Conservation (phyloP, 306 rosid species). For the Citrullus amarus region DNA sequence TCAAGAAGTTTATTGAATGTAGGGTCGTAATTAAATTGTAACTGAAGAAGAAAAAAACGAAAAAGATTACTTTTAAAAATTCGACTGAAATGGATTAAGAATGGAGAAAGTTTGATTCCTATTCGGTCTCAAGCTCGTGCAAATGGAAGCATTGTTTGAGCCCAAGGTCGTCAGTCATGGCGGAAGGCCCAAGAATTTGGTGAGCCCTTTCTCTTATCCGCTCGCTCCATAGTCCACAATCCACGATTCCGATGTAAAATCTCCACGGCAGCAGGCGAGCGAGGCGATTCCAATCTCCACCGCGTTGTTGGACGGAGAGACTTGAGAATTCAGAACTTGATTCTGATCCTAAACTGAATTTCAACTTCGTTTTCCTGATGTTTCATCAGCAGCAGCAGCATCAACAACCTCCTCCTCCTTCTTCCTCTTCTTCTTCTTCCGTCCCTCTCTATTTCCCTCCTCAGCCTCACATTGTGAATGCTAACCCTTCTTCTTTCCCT, state of each 20-base stretch:
- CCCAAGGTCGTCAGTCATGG: not conserved
- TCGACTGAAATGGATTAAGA: no score
- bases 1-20: no score
- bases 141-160: not conserved
- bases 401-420: not conserved
- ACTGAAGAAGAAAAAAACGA: not conserved
- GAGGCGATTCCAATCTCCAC: not conserved
- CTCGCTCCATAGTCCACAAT: not conserved
- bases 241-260: not conserved
- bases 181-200: not conserved
- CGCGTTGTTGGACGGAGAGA: not conserved
- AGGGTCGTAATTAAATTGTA: not conserved
- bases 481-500: slow-evolving; percentile 4
- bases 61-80: no score
- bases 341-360: not conserved
- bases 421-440: slow-evolving; percentile 3
- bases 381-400: slow-evolving; percentile 9
- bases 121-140: not conserved
- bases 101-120: no score
- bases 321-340: not conserved
- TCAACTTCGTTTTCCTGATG: slow-evolving; percentile 9
- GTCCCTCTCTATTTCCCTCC: slow-evolving; percentile 9
- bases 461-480: slow-evolving; percentile 14
- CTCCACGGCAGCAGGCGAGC: not conserved
- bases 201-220: not conserved